phyloP scores from a whole-genome alignment of 495 filamentous ascomycete species.

The Rusavskia elegans region DNA sequence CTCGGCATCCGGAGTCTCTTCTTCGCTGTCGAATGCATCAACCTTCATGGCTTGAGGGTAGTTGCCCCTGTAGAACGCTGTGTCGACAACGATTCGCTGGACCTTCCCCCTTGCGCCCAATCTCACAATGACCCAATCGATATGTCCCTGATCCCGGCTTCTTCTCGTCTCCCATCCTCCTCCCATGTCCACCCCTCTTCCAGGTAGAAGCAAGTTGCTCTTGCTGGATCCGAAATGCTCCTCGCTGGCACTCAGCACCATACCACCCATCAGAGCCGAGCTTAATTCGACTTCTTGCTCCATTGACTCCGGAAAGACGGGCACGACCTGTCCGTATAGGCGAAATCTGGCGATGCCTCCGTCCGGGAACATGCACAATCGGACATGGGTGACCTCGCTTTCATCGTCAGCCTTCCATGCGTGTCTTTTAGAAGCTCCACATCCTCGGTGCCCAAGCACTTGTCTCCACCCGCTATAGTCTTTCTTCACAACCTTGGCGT shows the following conservation, averaged over 20 bases:
- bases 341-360: conserved; percentile 84
- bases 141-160: conserved; percentile 56
- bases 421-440: conserved; percentile 61
- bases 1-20: conserved; percentile 39
- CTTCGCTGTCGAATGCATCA: conserved; percentile 42
- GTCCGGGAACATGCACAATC: conserved; percentile 82
- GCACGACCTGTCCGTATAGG: conserved; percentile 63
- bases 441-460: conserved; percentile 52
- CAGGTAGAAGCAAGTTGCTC: conserved; percentile 71
- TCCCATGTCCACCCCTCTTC: conserved; percentile 79
- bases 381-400: conserved; percentile 59
- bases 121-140: conserved; percentile 73
- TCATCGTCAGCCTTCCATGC: conserved; percentile 52
- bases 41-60: conserved; percentile 62
- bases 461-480: conserved; percentile 50
- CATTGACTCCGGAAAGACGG: conserved; percentile 45
- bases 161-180: conserved; percentile 91
- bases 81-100: conserved; percentile 65
- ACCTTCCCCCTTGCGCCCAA: conserved; percentile 59
- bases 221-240: conserved; percentile 67
- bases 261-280: conserved; percentile 64
- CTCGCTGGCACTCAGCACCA: conserved; percentile 62
- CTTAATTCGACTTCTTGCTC: conserved; percentile 60
- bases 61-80: conserved; percentile 80
- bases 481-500: conserved; percentile 42